Conservation (phyloP, 352 stramenopile genomes). For the Pythium phragmitis region DNA sequence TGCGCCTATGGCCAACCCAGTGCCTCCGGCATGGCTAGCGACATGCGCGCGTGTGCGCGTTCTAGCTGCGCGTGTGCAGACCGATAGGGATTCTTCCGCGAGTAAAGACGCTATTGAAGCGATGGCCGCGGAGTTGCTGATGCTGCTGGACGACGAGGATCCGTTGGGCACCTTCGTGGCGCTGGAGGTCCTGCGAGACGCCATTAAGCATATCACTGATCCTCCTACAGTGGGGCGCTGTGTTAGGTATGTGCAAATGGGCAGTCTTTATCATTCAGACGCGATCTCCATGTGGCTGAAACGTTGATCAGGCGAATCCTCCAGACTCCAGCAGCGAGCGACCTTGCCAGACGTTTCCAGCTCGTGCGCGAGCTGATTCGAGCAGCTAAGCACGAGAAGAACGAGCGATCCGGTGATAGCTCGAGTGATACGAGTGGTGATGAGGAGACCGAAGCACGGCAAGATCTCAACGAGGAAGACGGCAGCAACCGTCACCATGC, state of each 20-base stretch:
- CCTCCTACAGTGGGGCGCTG: not conserved
- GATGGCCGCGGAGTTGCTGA: conserved; percentile 23
- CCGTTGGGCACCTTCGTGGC: conserved; percentile 44
- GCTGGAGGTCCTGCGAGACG: conserved; percentile 33
- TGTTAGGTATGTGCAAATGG: conserved; percentile 1
- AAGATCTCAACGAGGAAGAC: not conserved
- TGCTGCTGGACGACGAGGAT: conserved; percentile 34
- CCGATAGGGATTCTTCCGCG: not conserved
- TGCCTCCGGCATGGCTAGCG: not conserved
- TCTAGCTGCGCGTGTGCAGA: not conserved
- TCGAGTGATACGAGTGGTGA: not conserved
- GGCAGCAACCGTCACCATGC: not conserved
- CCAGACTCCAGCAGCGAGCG: not conserved
- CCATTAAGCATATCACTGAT: not conserved
- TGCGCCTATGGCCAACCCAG: too few relatives aligned
- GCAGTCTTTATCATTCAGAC: too few relatives aligned
- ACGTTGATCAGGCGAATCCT: not conserved
- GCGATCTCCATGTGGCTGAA: not conserved
- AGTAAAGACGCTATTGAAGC: not conserved
- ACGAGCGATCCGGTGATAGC: not conserved
- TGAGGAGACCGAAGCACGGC: not conserved
- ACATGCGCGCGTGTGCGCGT: not conserved
- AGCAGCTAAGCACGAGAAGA: not conserved
- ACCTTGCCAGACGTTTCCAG: conserved; percentile 32
- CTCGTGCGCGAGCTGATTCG: conserved; percentile 46